phyloP scores from a whole-genome alignment of 2,329 filamentous ascomycete genomes.

The Coniochaeta ligniaria region DNA sequence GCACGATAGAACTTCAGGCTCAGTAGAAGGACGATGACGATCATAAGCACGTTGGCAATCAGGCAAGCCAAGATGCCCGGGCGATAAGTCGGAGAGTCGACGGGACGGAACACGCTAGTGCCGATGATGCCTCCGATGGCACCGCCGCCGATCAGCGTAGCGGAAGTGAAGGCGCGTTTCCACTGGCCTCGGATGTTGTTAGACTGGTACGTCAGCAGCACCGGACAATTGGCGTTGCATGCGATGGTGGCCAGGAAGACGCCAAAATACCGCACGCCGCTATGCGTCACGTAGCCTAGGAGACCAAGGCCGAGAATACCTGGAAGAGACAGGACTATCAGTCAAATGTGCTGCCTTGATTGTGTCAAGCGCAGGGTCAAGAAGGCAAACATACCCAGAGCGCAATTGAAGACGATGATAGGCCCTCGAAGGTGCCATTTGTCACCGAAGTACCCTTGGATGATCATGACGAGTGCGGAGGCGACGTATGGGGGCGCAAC shows the following conservation, averaged over 20 bases:
- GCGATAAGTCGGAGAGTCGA: background rate
- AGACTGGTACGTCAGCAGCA: constrained; percentile 65
- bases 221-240: constrained; percentile 65
- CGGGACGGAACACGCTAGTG: constrained; percentile 14
- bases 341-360: background rate
- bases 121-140: constrained; percentile 69
- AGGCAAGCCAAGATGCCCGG: constrained; percentile 4
- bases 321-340: constrained; percentile 13
- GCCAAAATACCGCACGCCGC: constrained; percentile 20
- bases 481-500: constrained; percentile 26
- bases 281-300: constrained; percentile 53
- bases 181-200: constrained; percentile 79
- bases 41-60: constrained; percentile 4
- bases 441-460: background rate
- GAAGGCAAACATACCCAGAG: background rate
- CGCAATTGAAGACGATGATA: constrained; percentile 4
- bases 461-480: constrained; percentile 15
- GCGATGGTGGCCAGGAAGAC: constrained; percentile 48
- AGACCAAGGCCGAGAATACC: constrained; percentile 52
- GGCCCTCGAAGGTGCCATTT: background rate
- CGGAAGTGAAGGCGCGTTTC: constrained; percentile 70
- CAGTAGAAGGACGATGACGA: constrained; percentile 1
- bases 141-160: constrained; percentile 63
- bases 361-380: background rate
- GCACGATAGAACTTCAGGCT: constrained; percentile 2